phyloP scores from a whole-genome alignment of 2,329 filamentous ascomycete species.

The Domatiomyces catenatus region DNA sequence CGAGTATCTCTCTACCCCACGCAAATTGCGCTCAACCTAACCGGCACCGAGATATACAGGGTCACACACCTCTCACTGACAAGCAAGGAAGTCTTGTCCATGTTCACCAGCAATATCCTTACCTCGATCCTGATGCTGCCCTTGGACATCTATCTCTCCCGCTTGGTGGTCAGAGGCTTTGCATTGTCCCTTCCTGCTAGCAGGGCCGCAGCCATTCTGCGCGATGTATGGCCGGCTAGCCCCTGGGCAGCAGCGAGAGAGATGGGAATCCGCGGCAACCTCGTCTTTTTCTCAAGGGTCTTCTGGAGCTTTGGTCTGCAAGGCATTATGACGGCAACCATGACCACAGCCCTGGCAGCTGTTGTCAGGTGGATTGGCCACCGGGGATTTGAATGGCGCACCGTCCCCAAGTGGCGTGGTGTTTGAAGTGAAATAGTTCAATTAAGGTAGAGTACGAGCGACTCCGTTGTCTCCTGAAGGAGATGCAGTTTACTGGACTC shows the following conservation, averaged over 20 bases:
- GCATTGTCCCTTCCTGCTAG: background rate
- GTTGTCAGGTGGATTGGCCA: background rate
- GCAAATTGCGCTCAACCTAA: background rate
- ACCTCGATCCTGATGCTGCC: conserved; percentile 10
- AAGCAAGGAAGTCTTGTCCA: conserved; percentile 6
- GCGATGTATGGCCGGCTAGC: conserved; percentile 5
- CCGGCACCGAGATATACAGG: conserved; percentile 4
- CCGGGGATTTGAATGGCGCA: background rate
- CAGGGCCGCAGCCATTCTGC: background rate
- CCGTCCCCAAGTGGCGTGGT: background rate
- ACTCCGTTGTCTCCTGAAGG: no score
- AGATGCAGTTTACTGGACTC: no score
- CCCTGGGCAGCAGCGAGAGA: background rate
- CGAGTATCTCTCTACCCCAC: background rate
- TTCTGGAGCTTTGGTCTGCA: conserved; percentile 7
- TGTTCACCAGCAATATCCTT: conserved; percentile 4
- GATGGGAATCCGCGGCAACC: background rate
- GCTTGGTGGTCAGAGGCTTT: background rate
- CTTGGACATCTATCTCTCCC: conserved; percentile 6
- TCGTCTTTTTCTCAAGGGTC: conserved; percentile 6
- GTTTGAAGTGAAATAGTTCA: no score
- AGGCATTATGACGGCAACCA: conserved; percentile 2
- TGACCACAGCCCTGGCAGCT: background rate
- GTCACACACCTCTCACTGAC: conserved; percentile 10
- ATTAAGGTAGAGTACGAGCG: no score